These are phyloP conservation scores for Trametes hirsuta DNA, from an alignment of 1,284 basidiomycete genomes.

Conservation along the genomic window DNA sequence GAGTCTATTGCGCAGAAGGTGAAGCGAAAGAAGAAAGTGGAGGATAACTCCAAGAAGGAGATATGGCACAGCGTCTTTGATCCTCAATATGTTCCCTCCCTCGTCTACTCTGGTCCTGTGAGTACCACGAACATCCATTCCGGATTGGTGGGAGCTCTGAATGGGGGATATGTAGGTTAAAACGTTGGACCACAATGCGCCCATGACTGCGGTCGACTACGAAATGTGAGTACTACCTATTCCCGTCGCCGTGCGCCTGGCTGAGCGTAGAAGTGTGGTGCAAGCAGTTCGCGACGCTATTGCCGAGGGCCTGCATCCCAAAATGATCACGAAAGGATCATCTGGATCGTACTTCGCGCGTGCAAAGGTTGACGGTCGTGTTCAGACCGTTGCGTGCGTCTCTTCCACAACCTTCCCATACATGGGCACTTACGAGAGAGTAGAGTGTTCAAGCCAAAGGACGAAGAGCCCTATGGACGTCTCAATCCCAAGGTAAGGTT, in stretches of 20 bases:
- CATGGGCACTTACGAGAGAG: constrained; percentile 2
- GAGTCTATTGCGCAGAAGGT: constrained; percentile 82
- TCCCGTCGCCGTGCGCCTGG: constrained; percentile 5
- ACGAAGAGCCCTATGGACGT: constrained; percentile 85
- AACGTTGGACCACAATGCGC: constrained; percentile 77
- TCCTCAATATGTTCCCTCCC: constrained; percentile 41
- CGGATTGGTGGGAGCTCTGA: background rate
- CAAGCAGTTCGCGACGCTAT: constrained; percentile 73
- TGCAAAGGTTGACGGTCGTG: constrained; percentile 67
- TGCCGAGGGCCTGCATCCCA: constrained; percentile 78
- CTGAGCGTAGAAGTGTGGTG: constrained; percentile 51
- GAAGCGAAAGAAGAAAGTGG: constrained; percentile 76
- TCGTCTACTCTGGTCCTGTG: constrained; percentile 29
- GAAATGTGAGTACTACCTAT: constrained; percentile 53
- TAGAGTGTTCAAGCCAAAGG: constrained; percentile 90
- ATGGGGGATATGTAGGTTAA: constrained; percentile 48
- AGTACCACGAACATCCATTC: background rate
- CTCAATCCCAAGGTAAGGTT: constrained; percentile 75
- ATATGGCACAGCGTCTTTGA: constrained; percentile 84
- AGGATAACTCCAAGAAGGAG: constrained; percentile 64
- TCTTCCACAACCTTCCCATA: background rate
- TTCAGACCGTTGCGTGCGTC: constrained; percentile 80
- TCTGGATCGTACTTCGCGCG: constrained; percentile 88
- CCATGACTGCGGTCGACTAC: constrained; percentile 74
- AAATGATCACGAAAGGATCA: constrained; percentile 86